Percentiles rank a stretch among this genome's conserved stretches.
phyloP scores from a whole-genome alignment of 2,329 filamentous ascomycete species.

The Calonectria hawksworthii region DNA sequence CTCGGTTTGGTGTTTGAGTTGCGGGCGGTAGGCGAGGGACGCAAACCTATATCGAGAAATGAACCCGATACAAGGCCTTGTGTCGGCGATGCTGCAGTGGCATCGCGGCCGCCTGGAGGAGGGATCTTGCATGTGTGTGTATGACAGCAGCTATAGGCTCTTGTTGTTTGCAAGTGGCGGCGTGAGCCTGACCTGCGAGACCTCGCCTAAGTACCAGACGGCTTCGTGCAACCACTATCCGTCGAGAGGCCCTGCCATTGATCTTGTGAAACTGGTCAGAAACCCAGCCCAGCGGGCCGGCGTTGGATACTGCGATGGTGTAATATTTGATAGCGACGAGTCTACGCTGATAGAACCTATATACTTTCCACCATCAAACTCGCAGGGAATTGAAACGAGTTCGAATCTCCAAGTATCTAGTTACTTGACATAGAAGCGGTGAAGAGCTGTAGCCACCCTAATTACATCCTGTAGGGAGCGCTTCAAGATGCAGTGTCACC shows the following conservation, averaged over 20 bases:
- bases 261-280: conserved; percentile 38
- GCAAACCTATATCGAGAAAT: conserved; percentile 22
- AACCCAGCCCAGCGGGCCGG: conserved; percentile 41
- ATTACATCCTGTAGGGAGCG: not conserved
- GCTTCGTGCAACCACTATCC: conserved; percentile 39
- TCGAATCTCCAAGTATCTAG: too few species aligned
- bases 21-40: conserved; percentile 14
- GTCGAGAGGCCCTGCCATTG: conserved; percentile 39
- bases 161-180: not conserved
- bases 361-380: not conserved
- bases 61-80: conserved; percentile 1
- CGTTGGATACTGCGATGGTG: not conserved
- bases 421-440: not conserved
- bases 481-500: conserved; percentile 1
- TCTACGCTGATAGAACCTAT: not conserved
- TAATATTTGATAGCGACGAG: not conserved
- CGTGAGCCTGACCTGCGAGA: conserved; percentile 31
- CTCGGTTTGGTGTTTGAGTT: not conserved
- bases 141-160: conserved; percentile 26
- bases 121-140: conserved; percentile 32
- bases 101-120: not conserved
- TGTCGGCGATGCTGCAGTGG: conserved; percentile 23
- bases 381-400: not conserved
- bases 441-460: conserved; percentile 5
- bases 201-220: conserved; percentile 38